Evolutionary conservation across 257 asterid genomes (phyloP).

Genomic region (Rehmannia glutinosa): DNA sequence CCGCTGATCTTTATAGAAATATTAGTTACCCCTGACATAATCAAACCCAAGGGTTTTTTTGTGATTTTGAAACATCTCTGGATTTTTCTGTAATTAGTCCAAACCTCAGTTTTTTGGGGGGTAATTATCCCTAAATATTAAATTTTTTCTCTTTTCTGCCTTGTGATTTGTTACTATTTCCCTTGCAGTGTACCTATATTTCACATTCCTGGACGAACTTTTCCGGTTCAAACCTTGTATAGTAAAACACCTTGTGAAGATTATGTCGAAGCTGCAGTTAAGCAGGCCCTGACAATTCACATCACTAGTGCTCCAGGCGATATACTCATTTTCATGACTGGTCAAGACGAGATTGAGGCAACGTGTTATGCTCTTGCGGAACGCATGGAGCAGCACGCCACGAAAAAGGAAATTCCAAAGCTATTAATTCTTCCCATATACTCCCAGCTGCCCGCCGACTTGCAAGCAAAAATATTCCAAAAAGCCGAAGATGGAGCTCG

Average conservation of each 20-base stretch:
- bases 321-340: constrained; percentile 96
- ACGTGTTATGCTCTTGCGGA: constrained; percentile 87
- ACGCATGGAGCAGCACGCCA: constrained; percentile 84
- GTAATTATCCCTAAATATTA: too few species aligned
- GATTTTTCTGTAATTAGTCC: too few species aligned
- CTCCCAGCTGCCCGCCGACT: constrained; percentile 97
- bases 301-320: constrained; percentile 94
- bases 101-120: too few species aligned
- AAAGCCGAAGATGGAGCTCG: constrained; percentile 96
- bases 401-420: constrained; percentile 77
- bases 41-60: too few species aligned
- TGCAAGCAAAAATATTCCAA: constrained; percentile 91
- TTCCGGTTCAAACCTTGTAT: constrained; percentile 73
- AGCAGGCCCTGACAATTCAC: constrained; percentile 92
- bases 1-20: too few species aligned
- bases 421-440: constrained; percentile 87
- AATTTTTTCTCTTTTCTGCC: not conserved
- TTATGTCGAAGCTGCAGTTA: constrained; percentile 95
- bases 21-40: too few species aligned
- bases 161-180: constrained; percentile 5
- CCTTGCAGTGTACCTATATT: constrained; percentile 84
- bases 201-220: constrained; percentile 95
- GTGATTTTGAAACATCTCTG: too few species aligned
- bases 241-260: constrained; percentile 94
- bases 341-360: constrained; percentile 98